Evolutionary conservation across 2,329 filamentous ascomycete species (phyloP).

Genomic region (Pyricularia grisea): DNA sequence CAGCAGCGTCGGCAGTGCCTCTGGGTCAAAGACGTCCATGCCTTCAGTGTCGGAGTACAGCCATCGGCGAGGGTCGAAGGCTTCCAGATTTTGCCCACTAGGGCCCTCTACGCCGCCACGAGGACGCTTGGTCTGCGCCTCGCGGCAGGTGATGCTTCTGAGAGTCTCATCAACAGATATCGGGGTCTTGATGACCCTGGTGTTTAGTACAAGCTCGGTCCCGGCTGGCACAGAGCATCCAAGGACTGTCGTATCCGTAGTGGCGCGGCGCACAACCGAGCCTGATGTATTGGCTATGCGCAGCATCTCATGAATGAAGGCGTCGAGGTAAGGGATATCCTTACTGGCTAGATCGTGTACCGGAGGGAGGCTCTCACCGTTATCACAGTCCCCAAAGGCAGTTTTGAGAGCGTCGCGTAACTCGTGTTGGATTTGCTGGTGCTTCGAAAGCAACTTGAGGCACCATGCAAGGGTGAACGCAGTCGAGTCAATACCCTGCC

Average conservation of each 20-base stretch:
- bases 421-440: conserved; percentile 4
- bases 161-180: conserved; percentile 16
- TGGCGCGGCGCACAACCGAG: neutral
- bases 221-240: neutral
- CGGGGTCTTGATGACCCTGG: conserved; percentile 11
- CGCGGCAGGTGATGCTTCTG: conserved; percentile 19
- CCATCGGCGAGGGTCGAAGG: conserved; percentile 30
- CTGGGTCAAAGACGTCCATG: conserved; percentile 20
- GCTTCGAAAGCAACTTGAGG: conserved; percentile 5
- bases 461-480: conserved; percentile 22
- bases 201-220: conserved; percentile 8
- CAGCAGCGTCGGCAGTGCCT: conserved; percentile 21
- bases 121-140: conserved; percentile 19
- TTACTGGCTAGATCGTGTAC: neutral
- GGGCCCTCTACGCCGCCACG: conserved; percentile 13
- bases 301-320: neutral
- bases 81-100: conserved; percentile 11
- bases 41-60: conserved; percentile 16
- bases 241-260: neutral
- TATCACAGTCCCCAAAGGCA: neutral
- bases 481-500: conserved; percentile 36
- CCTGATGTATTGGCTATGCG: neutral
- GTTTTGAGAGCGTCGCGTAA: neutral
- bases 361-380: neutral
- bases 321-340: neutral